Evolutionary conservation across 1,139 yeast genomes (phyloP).

Genomic region (Debaryomyces nepalensis): DNA sequence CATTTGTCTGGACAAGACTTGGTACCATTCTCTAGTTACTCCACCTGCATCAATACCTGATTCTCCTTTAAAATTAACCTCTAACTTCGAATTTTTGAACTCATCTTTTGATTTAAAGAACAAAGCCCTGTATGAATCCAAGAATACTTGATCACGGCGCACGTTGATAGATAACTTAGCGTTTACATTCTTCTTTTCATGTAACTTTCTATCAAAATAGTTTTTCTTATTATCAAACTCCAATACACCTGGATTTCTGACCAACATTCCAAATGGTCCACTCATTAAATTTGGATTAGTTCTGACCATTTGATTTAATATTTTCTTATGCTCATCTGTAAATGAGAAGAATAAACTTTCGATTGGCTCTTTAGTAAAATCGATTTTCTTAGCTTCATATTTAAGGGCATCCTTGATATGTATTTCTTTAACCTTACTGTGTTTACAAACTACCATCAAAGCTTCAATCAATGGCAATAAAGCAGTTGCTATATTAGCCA

Average conservation of each 20-base stretch:
- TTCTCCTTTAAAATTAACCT: conserved; percentile 86
- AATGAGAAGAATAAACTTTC: conserved; percentile 83
- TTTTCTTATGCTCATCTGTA: conserved; percentile 88
- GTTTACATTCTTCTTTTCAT: conserved; percentile 47
- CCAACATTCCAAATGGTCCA: conserved; percentile 92
- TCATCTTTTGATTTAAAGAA: conserved; percentile 82
- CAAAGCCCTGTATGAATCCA: conserved; percentile 85
- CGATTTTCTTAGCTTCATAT: conserved; percentile 62
- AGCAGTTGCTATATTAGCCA: conserved; percentile 76
- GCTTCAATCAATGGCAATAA: conserved; percentile 88
- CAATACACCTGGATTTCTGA: conserved; percentile 84
- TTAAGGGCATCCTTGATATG: conserved; percentile 63
- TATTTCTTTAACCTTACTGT: conserved; percentile 71
- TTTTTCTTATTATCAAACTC: conserved; percentile 95
- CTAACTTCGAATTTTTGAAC: conserved; percentile 73
- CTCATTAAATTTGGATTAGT: conserved; percentile 92
- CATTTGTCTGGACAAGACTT: conserved; percentile 91
- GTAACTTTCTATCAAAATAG: conserved; percentile 78
- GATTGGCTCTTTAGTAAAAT: conserved; percentile 75
- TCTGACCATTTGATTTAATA: conserved; percentile 90
- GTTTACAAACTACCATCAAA: conserved; percentile 93
- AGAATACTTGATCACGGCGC: conserved; percentile 87
- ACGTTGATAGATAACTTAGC: conserved; percentile 66
- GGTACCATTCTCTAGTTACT: conserved; percentile 96
- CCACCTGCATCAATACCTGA: conserved; percentile 99